These are phyloP conservation scores for Phytophthora sp. DNA, from an alignment of 352 stramenopile genomes.

Conservation along the genomic window DNA sequence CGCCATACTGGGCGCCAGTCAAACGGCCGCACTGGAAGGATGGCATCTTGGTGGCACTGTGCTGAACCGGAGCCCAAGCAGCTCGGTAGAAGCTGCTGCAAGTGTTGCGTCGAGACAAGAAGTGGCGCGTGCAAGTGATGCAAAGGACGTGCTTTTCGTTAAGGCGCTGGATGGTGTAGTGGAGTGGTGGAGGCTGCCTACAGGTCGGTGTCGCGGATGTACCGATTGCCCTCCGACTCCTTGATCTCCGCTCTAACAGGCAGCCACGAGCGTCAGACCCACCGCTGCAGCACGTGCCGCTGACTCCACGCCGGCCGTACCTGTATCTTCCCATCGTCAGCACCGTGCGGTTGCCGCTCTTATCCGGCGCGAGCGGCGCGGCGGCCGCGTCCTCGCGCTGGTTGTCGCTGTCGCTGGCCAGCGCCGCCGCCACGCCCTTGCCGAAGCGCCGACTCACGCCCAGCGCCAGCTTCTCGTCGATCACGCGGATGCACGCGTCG, in stretches of 20 bases:
- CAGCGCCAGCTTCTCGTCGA: conserved; percentile 86
- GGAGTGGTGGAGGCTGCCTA: too few relatives aligned
- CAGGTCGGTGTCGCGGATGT: conserved; percentile 87
- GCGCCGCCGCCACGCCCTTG: conserved; percentile 28
- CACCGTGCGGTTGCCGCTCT: conserved; percentile 66
- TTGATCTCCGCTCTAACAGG: conserved; percentile 82
- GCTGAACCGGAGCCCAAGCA: too few relatives aligned
- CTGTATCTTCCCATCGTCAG: conserved; percentile 87
- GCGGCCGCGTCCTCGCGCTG: conserved; percentile 30
- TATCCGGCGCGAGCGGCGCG: conserved; percentile 49
- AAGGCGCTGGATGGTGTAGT: too few relatives aligned
- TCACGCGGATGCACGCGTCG: conserved; percentile 82
- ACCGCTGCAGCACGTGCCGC: too few relatives aligned
- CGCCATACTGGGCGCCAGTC: not conserved
- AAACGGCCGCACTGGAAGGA: not conserved
- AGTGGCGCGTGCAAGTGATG: too few relatives aligned
- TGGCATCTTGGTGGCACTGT: too few relatives aligned
- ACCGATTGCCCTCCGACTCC: conserved; percentile 88
- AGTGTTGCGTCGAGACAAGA: too few relatives aligned
- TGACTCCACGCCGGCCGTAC: conserved; percentile 39
- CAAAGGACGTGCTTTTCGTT: too few relatives aligned
- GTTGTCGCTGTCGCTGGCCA: conserved; percentile 42
- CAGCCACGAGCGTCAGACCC: not conserved
- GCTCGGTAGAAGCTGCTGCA: too few relatives aligned
- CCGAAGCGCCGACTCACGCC: conserved; percentile 79